phyloP scores from a whole-genome alignment of 139 green algal genomes.

The Diplosphaera chodatii region DNA sequence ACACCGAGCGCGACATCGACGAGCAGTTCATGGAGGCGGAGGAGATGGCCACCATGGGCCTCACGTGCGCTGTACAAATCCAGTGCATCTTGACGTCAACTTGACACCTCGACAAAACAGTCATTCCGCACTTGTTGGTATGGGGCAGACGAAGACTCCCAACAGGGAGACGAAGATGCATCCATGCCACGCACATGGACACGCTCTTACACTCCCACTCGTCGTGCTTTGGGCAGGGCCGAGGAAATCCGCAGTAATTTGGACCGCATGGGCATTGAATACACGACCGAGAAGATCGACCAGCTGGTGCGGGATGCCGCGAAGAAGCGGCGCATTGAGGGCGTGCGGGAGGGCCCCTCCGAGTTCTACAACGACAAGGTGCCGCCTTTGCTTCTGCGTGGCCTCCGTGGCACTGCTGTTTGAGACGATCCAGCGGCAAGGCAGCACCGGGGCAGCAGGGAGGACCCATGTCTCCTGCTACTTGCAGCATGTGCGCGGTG shows the following conservation, averaged over 20 bases:
- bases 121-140: too few relatives aligned
- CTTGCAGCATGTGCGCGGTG: too few relatives aligned
- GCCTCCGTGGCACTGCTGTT: too few relatives aligned
- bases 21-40: constrained; percentile 16
- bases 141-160: too few relatives aligned
- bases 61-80: background rate
- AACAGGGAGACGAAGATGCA: too few relatives aligned
- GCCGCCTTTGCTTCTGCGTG: background rate
- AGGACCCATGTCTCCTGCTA: too few relatives aligned
- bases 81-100: too few relatives aligned
- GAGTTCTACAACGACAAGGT: constrained; percentile 15
- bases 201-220: too few relatives aligned
- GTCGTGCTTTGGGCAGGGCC: background rate
- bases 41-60: constrained; percentile 28
- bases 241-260: constrained; percentile 12
- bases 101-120: too few relatives aligned
- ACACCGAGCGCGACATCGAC: constrained; percentile 20
- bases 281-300: constrained; percentile 4
- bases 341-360: background rate
- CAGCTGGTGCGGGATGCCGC: constrained; percentile 13
- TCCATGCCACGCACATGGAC: too few relatives aligned
- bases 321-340: background rate
- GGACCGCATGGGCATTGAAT: constrained; percentile 6
- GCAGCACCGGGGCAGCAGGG: too few relatives aligned
- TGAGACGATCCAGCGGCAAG: too few relatives aligned